Base-by-base conservation (phyloP, 192 early-diverging fungal species). In the Oehlia diaphana region DNA sequence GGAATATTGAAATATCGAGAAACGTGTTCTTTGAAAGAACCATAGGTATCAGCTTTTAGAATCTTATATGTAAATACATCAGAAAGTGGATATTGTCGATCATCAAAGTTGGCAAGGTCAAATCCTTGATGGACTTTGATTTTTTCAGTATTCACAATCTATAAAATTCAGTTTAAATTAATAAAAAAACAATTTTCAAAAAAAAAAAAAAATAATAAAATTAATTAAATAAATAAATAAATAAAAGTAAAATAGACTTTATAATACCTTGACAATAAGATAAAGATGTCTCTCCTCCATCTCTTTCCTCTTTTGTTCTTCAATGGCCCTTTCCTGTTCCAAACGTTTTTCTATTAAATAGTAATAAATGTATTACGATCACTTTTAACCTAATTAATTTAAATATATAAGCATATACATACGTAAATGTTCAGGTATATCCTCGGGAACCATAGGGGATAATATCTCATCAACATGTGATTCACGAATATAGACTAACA, bases 401-500 rank as follows among this genome's bases (percentile, higher is more conserved):
- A 16, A 72, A 72, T 21, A 2, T 58, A 6, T 16, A 53, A n/a
- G 9, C 4, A 71, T n/a, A 28, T 81, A 42, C 69, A 83, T 82
- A 82, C 86, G 83, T 71, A 99, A 83, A 82, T 99, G 96, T 67
- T 84, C 85, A 13, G 97, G 97, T 71, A 97, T 92, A 44, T 97
- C 95, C 2, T 86, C 77, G 14, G 88, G 86, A 14, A 86, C 85
- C 6, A 94, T 82, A 31, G 90, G 88, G 14, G 87, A 85, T 71
- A 98, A 84, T 33, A 98, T 89, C 28, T 89, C 78, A 33, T 92
- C 92, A 74, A 92, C 83, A 80, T 92, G 87, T 14, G 85, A 80
- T 83, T 96, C 91, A 67, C 97, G 93, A 62, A 99, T 91, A 77
- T 99, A 99, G 35, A 98, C 96, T 83, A 99, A 87, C 97, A 99